Conservation (phyloP, 306 rosid species). For the Lagenaria siceraria region DNA sequence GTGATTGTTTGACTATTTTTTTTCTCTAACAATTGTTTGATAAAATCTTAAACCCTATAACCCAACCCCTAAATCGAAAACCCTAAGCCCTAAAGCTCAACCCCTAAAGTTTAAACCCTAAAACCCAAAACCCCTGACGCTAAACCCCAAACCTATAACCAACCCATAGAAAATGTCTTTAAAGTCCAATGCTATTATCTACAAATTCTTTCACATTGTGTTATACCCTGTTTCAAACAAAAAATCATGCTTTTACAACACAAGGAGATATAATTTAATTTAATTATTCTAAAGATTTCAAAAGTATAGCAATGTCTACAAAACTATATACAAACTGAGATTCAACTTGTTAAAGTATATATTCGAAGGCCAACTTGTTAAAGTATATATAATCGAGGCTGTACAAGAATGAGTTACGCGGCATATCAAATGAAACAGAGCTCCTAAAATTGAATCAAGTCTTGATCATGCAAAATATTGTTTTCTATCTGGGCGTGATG, state of each 20-base stretch:
- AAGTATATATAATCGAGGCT: background rate
- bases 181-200: too few species aligned
- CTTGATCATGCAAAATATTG: background rate
- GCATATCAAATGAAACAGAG: background rate
- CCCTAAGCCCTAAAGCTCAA: too few species aligned
- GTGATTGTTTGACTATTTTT: too few species aligned
- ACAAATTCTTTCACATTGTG: too few species aligned
- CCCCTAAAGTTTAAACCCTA: too few species aligned
- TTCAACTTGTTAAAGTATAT: background rate
- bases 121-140: too few species aligned
- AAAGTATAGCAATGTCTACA: background rate
- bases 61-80: too few species aligned
- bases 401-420: background rate
- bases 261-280: background rate
- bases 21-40: too few species aligned
- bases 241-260: background rate
- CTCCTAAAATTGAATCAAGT: background rate
- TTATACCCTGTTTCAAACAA: background rate
- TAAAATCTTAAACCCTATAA: too few species aligned
- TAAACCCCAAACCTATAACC: too few species aligned
- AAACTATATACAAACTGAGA: constrained; percentile 2
- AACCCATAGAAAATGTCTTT: too few species aligned
- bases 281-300: background rate
- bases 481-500: constrained; percentile 68
- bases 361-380: background rate